Conservation (phyloP, 1,284 basidiomycete genomes). For the Pseudozyma sp. region DNA sequence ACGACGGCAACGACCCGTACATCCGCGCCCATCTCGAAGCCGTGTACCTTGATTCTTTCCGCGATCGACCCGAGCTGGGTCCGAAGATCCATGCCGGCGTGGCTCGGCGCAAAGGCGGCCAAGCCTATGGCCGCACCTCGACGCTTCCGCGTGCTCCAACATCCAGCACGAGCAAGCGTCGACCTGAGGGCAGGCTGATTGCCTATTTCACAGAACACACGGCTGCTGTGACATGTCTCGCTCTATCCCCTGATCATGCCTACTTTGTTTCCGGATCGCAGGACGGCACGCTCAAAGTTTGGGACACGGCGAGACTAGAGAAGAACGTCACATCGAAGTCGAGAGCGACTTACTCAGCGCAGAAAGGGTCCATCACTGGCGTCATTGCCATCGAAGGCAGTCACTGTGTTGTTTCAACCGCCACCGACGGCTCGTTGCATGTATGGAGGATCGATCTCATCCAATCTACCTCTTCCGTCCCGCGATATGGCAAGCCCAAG, state of each 20-base stretch:
- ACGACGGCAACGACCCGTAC: slow-evolving; percentile 66
- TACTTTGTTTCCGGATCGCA: slow-evolving; percentile 92
- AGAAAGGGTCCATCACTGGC: slow-evolving; percentile 68
- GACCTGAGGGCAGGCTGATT: slow-evolving; percentile 63
- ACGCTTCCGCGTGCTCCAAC: slow-evolving; percentile 25
- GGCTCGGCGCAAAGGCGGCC: slow-evolving; percentile 23
- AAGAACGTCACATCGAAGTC: slow-evolving; percentile 75
- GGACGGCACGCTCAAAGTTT: slow-evolving; percentile 84
- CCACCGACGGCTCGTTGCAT: slow-evolving; percentile 69
- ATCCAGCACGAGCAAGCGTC: slow-evolving; percentile 51
- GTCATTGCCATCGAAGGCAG: slow-evolving; percentile 68
- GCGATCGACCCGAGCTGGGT: slow-evolving; percentile 50
- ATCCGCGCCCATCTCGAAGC: slow-evolving; percentile 64
- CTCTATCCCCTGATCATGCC: slow-evolving; percentile 89
- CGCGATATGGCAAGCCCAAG: slow-evolving; percentile 69
- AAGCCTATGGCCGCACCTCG: slow-evolving; percentile 14
- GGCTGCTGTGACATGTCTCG: slow-evolving; percentile 77
- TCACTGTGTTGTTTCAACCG: slow-evolving; percentile 70
- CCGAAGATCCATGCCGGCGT: slow-evolving; percentile 35
- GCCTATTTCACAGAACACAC: slow-evolving; percentile 71
- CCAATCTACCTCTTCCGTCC: slow-evolving; percentile 62
- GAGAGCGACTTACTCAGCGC: slow-evolving; percentile 68
- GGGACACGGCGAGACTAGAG: slow-evolving; percentile 83
- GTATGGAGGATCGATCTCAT: slow-evolving; percentile 69
- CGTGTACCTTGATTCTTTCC: slow-evolving; percentile 56